Evolutionary conservation across 2,329 filamentous ascomycete species (phyloP), one percentile per base, ranked within the genome.

Genomic region (Ambrosiella beaveri): DNA sequence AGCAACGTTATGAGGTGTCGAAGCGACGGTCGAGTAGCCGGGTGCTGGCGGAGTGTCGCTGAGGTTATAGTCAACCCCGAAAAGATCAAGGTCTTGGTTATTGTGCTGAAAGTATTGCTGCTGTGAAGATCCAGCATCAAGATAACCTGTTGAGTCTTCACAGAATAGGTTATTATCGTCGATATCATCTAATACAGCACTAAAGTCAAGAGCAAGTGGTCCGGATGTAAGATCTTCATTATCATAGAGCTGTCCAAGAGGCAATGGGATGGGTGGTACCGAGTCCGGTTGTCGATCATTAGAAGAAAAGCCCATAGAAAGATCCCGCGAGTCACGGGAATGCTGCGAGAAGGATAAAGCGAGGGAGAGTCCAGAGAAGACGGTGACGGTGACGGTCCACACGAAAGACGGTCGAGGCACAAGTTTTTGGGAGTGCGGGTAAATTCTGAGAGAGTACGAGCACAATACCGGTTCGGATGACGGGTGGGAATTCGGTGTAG

Each of bases 261-360:
- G 38, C 51, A 57, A 40, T 36, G 36, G 52, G 11, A 56, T 52
- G 19, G 56, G 38, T 37, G 59, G 56, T 45, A 60, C 59, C 15
- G 51, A 37, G 35, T 58, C 59, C 47, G 56, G 52, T 19, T 41
- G 50, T 37, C 40, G 53, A 37, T 57, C 56, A 52, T 54, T 58
- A 7, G 59, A 60, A 41, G 59, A 60, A 38, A 60, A 39, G 17
- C 59, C 51, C 59, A 60, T 60, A 56, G 51, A 58, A 39, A 19
- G 15, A 40, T 39, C 41, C 44, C 47, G 37, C 17, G 27, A 36
- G 55, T 11, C n/a, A 57, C 55, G 55, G 55, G 17, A 56, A 41
- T 27, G 38, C 12, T 17, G 35, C 37, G 55, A 50, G 17, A 49
- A 19, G 55, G n/a, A 40, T n/a, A n/a, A 27, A 40, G n/a, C 15